A percentile compares a stretch with the other conserved stretches of the same genome.
These are phyloP conservation scores for Phalaenopsis hybrid DNA, from an alignment of 116 monocot species.

Conservation along the genomic window DNA sequence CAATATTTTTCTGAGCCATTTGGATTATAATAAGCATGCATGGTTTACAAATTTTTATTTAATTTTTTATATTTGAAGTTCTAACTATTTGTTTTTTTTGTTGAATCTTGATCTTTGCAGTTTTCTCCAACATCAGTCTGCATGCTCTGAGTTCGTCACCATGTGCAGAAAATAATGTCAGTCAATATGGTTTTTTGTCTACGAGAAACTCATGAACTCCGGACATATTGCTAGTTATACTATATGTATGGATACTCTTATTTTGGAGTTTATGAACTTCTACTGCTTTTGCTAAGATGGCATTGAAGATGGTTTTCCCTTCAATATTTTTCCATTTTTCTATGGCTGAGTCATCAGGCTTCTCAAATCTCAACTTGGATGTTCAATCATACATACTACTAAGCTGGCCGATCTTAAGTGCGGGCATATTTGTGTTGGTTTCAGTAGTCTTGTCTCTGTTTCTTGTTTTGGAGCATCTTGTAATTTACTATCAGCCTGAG, in stretches of 20 bases:
- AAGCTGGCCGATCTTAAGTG: constrained; percentile 86
- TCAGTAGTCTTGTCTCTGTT: constrained; percentile 68
- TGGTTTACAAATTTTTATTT: background rate
- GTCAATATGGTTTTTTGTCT: background rate
- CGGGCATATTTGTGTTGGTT: constrained; percentile 68
- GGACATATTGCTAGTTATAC: background rate
- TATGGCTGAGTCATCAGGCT: constrained; percentile 37
- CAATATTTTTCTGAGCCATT: background rate
- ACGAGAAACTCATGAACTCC: background rate
- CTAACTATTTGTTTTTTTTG: background rate
- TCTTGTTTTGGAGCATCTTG: constrained; percentile 80
- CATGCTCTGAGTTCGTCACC: background rate
- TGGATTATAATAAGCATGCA: background rate
- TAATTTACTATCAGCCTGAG: constrained; percentile 87
- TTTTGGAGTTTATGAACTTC: background rate
- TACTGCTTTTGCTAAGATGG: constrained; percentile 23
- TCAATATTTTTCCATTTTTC: constrained; percentile 33
- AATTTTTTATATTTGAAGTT: background rate
- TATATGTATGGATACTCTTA: background rate
- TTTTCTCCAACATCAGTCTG: background rate
- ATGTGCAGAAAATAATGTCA: constrained; percentile 1
- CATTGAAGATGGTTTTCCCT: constrained; percentile 30
- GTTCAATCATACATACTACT: constrained; percentile 22
- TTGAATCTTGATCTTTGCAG: background rate
- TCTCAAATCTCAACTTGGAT: constrained; percentile 23